phyloP scores from a whole-genome alignment of 768 basidiomycete species.

The Phylloporus sp. region DNA sequence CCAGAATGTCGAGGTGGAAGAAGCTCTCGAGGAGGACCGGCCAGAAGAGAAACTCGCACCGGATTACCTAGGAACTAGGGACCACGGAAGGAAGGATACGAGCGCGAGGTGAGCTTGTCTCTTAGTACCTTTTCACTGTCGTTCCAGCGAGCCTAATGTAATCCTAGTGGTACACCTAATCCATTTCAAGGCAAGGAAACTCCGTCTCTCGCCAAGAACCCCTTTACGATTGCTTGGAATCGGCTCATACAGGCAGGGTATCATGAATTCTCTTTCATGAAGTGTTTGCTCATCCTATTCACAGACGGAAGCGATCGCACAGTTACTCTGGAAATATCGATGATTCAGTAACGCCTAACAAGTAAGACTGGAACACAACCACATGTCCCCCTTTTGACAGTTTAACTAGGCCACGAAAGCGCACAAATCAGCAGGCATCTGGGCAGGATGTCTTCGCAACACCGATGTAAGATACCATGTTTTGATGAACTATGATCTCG shows the following conservation, averaged over 20 bases:
- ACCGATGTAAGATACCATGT: neutral
- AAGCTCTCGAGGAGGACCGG: slow-evolving; percentile 7
- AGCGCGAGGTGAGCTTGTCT: neutral
- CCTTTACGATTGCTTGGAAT: slow-evolving; percentile 22
- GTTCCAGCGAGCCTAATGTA: neutral
- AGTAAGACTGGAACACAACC: slow-evolving; percentile 14
- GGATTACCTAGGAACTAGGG: neutral
- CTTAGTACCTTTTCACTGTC: no score
- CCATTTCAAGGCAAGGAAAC: neutral
- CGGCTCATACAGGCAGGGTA: slow-evolving; percentile 16
- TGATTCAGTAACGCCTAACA: slow-evolving; percentile 11
- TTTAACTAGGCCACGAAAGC: slow-evolving; percentile 7
- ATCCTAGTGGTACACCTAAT: neutral
- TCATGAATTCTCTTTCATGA: neutral
- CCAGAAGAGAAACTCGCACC: neutral
- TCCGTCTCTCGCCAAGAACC: slow-evolving; percentile 7
- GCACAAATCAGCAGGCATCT: neutral
- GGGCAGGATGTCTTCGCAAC: slow-evolving; percentile 6
- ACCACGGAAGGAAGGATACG: neutral
- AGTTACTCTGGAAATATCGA: slow-evolving; percentile 16
- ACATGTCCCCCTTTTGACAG: neutral
- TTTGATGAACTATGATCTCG: neutral
- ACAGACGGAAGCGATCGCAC: slow-evolving; percentile 24
- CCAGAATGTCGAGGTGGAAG: slow-evolving; percentile 15
- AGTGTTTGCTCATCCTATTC: neutral